Base-by-base conservation (phyloP, 2,329 filamentous ascomycete genomes). In the Bipolaris victoriae region DNA sequence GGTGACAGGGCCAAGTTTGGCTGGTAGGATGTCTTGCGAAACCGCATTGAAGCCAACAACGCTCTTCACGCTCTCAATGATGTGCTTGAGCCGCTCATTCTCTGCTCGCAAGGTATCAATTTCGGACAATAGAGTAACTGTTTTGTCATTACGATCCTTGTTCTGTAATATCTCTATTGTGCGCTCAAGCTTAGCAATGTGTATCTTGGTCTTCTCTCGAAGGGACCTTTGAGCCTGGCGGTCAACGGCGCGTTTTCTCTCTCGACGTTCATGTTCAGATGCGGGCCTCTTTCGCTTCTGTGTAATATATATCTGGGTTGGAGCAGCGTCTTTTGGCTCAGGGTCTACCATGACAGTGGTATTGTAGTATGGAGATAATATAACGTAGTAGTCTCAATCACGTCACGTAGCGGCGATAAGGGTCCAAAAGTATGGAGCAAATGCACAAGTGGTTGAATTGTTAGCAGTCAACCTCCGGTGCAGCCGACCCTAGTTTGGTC, bases 171-270 rank as follows among this genome's bases (percentile, higher is more conserved):
- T 73, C 49, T 73, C 63, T 24, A 75, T 75, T 2, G 72, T 75
- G 26, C 72, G 68, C 50, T 75, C 72, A 2, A 76, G 66, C 46
- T 76, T 72, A 7, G 73, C 72, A 47, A 76, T 76, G 20, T 75
- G 72, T 7, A 71, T 71, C 41, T 75, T 76, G 1, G 73, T 76
- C 63, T 76, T 76, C 48, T 76, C 73, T 50, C 73, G 53, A 18
- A 76, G 57, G 3, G 72, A 74, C 29, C 73, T 58, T 46, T 75
- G 72, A 31, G 73, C 73, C 58, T 75, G 72, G 18, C 73, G 67
- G 53, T 76, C 73, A 52, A 75, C 74, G 2, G 73, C 71, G 56
- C 73, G 61, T 50, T 75, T 76, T 20, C 73, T 57, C 39, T 76
- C 72, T 16, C 69, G 62, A 18, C 72, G 58, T 43, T 76, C 73